These are phyloP conservation scores for Psilocybe cyanescens DNA, from an alignment of 768 basidiomycete species.

Conservation along the genomic window DNA sequence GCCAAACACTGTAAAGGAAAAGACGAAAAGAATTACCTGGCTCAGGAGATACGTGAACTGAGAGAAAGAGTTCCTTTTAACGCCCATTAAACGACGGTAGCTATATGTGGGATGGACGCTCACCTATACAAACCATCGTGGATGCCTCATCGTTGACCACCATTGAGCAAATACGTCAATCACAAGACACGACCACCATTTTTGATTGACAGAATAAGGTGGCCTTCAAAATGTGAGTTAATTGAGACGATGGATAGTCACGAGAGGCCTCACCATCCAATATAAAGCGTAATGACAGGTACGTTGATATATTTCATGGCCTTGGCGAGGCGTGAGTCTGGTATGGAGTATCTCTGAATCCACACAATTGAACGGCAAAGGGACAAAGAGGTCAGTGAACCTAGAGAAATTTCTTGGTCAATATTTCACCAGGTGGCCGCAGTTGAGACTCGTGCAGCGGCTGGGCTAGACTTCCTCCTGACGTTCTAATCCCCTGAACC, in stretches of 20 bases:
- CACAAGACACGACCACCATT: too few species aligned
- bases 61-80: conserved; percentile 31
- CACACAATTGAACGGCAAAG: conserved; percentile 50
- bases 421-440: neutral
- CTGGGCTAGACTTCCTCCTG: too few species aligned
- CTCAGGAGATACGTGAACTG: conserved; percentile 65
- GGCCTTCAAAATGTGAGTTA: conserved; percentile 25
- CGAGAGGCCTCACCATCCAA: conserved; percentile 30
- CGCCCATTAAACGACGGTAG: neutral
- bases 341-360: conserved; percentile 35
- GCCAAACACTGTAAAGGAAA: conserved; percentile 69
- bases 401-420: conserved; percentile 12
- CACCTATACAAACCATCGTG: conserved; percentile 63
- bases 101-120: neutral
- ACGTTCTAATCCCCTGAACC: too few species aligned
- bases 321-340: conserved; percentile 33
- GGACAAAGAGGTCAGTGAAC: conserved; percentile 51
- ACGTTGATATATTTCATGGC: conserved; percentile 47
- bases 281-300: conserved; percentile 46
- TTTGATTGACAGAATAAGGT: conserved; percentile 55
- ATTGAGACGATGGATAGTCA: neutral
- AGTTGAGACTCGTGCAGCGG: neutral
- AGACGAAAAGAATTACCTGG: conserved; percentile 63
- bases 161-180: too few species aligned
- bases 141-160: conserved; percentile 55